Percentiles rank a stretch among this genome's conserved stretches.
phyloP scores from a whole-genome alignment of 169 alveolate species.

The Eimeria necatrix region DNA sequence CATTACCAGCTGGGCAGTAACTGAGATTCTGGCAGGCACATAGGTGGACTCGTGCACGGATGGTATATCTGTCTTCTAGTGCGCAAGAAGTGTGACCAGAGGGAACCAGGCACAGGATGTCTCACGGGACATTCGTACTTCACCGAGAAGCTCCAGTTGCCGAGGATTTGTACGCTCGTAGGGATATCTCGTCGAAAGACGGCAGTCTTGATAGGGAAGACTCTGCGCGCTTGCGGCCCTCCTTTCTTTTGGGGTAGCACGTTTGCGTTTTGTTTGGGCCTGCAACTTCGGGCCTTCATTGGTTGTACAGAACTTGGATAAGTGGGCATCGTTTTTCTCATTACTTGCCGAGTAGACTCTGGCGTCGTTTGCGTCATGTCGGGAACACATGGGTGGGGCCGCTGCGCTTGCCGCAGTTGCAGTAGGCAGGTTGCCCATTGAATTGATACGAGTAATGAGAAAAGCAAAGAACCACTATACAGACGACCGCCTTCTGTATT shows the following conservation, averaged over 20 bases:
- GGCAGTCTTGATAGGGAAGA: constrained; percentile 22
- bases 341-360: constrained; percentile 2
- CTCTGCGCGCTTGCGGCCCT: background rate
- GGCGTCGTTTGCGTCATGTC: constrained; percentile 14
- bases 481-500: constrained; percentile 7
- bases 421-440: background rate
- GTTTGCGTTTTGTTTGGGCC: constrained; percentile 24
- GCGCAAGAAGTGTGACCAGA: constrained; percentile 12
- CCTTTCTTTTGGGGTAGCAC: background rate
- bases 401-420: constrained; percentile 36
- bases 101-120: constrained; percentile 44
- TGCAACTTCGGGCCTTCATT: background rate
- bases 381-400: constrained; percentile 1
- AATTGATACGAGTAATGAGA: background rate
- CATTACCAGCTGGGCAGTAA: background rate
- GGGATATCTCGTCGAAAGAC: constrained; percentile 55
- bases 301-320: constrained; percentile 9
- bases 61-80: background rate
- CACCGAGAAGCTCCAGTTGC: constrained; percentile 2
- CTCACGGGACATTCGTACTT: background rate
- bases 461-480: background rate
- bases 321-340: constrained; percentile 1
- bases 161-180: constrained; percentile 15
- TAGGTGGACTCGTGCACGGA: background rate
- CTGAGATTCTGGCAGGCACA: background rate